Percentiles rank a stretch among this genome's conserved stretches.
phyloP scores from a whole-genome alignment of 1,284 basidiomycete genomes.

The Moniliella sp. region DNA sequence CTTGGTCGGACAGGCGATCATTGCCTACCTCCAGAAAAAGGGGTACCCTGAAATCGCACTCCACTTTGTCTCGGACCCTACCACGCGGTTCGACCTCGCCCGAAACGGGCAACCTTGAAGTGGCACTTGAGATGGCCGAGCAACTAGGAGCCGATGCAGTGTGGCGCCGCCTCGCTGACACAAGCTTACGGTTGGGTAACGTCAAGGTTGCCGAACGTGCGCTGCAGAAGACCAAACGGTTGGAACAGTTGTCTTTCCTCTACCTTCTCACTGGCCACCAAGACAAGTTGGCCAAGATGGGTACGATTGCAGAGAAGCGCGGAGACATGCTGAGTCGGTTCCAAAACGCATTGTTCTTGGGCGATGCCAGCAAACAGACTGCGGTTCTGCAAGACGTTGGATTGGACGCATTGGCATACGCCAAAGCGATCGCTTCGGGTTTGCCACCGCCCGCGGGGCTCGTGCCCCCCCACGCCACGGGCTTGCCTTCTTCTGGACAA shows the following conservation, averaged over 20 bases:
- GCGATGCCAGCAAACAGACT: slow-evolving; percentile 63
- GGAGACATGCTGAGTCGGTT: slow-evolving; percentile 92
- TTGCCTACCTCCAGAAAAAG: slow-evolving; percentile 92
- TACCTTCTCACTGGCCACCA: slow-evolving; percentile 80
- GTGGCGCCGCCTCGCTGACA: slow-evolving; percentile 77
- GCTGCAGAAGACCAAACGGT: slow-evolving; percentile 91
- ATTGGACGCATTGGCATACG: slow-evolving; percentile 76
- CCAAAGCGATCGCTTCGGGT: no score
- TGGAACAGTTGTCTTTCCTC: slow-evolving; percentile 88
- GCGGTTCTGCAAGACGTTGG: slow-evolving; percentile 82
- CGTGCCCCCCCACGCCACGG: no score
- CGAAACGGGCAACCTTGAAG: slow-evolving; percentile 91
- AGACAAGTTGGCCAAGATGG: slow-evolving; percentile 88
- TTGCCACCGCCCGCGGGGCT: no score
- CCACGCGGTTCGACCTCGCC: slow-evolving; percentile 92
- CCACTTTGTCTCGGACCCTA: slow-evolving; percentile 96
- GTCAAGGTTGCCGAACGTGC: slow-evolving; percentile 97
- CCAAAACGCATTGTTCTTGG: slow-evolving; percentile 88
- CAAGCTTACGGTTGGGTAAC: slow-evolving; percentile 89
- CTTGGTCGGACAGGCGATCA: slow-evolving; percentile 90
- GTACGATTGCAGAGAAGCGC: slow-evolving; percentile 86
- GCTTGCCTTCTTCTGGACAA: no score
- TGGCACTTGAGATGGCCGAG: slow-evolving; percentile 81
- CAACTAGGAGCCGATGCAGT: slow-evolving; percentile 67
- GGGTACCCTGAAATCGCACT: slow-evolving; percentile 98